Evolutionary conservation across 106 monocot genomes (phyloP).

Genomic region (Gastrodia elata): DNA sequence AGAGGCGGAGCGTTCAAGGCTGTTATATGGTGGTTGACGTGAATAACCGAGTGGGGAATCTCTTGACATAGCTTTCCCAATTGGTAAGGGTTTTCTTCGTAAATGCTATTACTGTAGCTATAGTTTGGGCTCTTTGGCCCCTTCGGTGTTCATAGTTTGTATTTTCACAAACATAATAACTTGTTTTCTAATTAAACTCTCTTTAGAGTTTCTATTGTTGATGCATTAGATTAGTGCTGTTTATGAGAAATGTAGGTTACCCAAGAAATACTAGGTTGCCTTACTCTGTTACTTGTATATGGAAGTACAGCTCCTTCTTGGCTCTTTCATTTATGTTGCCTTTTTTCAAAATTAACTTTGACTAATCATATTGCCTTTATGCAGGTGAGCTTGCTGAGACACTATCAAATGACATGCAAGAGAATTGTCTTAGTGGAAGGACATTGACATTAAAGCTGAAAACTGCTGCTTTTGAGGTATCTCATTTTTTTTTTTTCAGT

Average conservation of each 20-base stretch:
- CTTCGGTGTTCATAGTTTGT: too few species aligned
- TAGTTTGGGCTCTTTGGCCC: too few species aligned
- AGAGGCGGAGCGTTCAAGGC: too few species aligned
- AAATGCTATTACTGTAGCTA: too few species aligned
- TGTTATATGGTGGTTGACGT: too few species aligned
- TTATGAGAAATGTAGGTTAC: background rate
- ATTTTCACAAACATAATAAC: too few species aligned
- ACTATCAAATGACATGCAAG: constrained; percentile 78
- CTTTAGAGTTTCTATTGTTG: too few species aligned
- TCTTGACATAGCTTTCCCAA: too few species aligned
- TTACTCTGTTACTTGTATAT: background rate
- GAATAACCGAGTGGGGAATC: too few species aligned
- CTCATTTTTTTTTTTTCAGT: constrained; percentile 1
- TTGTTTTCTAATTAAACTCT: too few species aligned
- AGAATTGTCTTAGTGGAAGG: constrained; percentile 60
- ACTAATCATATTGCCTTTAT: background rate
- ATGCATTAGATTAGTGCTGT: background rate
- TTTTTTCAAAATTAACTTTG: background rate
- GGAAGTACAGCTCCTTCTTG: background rate
- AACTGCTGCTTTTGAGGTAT: constrained; percentile 86
- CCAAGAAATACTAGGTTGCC: background rate
- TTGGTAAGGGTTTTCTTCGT: too few species aligned
- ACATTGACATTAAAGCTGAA: constrained; percentile 92
- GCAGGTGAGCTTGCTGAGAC: constrained; percentile 76
- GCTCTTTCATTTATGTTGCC: background rate